Base-by-base conservation (phyloP, 176 grass and related monocot genomes). In the bread wheat (Triticum aestivum) region DNA sequence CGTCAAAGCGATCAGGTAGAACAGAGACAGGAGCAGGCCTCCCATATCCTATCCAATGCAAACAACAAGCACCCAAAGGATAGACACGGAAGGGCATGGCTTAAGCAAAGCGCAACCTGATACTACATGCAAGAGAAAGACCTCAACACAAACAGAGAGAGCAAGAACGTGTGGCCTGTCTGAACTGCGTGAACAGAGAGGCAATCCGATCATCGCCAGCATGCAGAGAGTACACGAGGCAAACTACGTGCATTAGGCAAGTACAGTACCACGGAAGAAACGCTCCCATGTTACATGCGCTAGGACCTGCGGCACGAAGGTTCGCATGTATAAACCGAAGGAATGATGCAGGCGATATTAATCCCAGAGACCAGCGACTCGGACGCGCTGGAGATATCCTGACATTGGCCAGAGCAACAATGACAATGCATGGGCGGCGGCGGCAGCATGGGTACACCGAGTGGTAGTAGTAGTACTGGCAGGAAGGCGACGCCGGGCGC, bases 381-480 rank as follows among this genome's bases (percentile, higher is more conserved):
- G 76, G n/a, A 52, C 64, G 23, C 68, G 52, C 66, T 82, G 2
- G 54, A 77, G 24, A n/a, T 64, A 87, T 65, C 79, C 79, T 65
- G 76, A 77, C 89, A 85, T 42, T 56, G 69, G 80, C 72, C 72
- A 75, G 72, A 49, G 42, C 75, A 90, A 76, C 59, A 69, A 62
- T 58, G 49, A 66, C 69, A 84, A 81, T 88, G 89, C 89, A 88
- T 91, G 86, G 62, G 70, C 64, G 54, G 54, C 15, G 54, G 54
- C 14, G 32, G 88, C 49, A 51, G 61, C 51, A 76, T 77, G 78
- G 54, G 54, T 17, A 59, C 54, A 59, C 18, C 52, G 0, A 59
- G 54, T 56, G 17, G 82, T 77, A 44, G 75, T 14, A 83, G 65
- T 27, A 88, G 45, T 76, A 54, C 70, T 66, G 64, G 41, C 82